Base-by-base conservation (phyloP, 2,329 filamentous ascomycete species). In the Xylaria sp. region DNA sequence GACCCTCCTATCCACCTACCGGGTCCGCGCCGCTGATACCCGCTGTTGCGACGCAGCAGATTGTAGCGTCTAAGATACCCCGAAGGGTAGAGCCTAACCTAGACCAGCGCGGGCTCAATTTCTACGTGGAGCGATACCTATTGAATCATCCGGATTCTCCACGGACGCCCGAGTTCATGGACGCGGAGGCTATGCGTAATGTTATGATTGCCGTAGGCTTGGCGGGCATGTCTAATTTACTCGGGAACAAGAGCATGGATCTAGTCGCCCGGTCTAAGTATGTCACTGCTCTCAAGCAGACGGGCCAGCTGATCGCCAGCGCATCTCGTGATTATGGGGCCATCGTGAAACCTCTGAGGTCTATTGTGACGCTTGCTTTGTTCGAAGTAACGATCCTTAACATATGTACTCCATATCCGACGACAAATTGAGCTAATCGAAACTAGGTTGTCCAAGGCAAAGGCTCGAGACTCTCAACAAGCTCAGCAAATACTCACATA, bases 181-280 rank as follows among this genome's bases (percentile, higher is more conserved):
- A 76, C 67, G 83, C 50, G 78, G 81, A 75, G 2, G 77, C 79
- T 12, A 77, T 84, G 7, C 81, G 81, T 32, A 82, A 85, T 39
- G 82, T 86, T 54, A 86, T 89, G 79, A 78, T 84, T 8, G 87
- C 88, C 14, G 82, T 89, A 19, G 88, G 88, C 1, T 81, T 89
- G 56, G 87, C 88, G 0, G 86, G 85, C 67, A 75, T 90, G 67
- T 85, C 86, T 3, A 89, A 89, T 64, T 76, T 88, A 19, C 81
- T 79, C 32, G 82, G 82, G 21, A 82, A 87, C 54, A 77, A 78
- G 19, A 78, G 81, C 34, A 76, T 89, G 75, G 81, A 81, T 71
- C 75, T 82, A 2, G 72, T 81, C 45, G 85, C 88, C 14, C 82
- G 82, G 56, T 80, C 84, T 64, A 85, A 85, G 72, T 90, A 90